Conservation (phyloP, 2,329 filamentous ascomycete species). For the Acephala macrosclerotiorum region DNA sequence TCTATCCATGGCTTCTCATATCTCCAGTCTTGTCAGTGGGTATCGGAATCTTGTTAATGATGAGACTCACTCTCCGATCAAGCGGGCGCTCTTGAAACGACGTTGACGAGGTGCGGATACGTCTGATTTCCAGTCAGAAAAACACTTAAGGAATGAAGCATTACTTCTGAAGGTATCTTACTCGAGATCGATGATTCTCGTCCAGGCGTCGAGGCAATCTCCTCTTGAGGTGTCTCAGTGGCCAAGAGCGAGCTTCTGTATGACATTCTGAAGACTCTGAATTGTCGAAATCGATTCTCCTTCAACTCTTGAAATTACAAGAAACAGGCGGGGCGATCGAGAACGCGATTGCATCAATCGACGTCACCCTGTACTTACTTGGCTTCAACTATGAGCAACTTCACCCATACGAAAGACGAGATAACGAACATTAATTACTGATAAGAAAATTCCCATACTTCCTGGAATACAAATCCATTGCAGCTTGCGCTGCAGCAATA, state of each 20-base stretch:
- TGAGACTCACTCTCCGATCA: conserved; percentile 21
- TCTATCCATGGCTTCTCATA: conserved; percentile 30
- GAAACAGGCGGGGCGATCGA: background rate
- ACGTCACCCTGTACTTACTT: background rate
- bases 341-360: background rate
- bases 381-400: conserved; percentile 3
- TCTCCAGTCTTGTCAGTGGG: conserved; percentile 12
- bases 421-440: background rate
- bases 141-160: background rate
- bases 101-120: conserved; percentile 11
- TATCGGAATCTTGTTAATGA: background rate
- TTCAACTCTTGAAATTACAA: background rate
- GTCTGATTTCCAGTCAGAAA: conserved; percentile 1
- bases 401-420: background rate
- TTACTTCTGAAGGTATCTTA: background rate
- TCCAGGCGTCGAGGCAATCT: background rate
- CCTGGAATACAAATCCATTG: background rate
- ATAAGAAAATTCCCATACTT: conserved; percentile 4
- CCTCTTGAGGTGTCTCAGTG: conserved; percentile 9
- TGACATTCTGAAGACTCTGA: conserved; percentile 11
- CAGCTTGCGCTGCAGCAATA: background rate
- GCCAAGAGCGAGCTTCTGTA: conserved; percentile 16
- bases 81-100: conserved; percentile 23
- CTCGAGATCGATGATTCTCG: conserved; percentile 9
- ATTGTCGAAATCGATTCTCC: background rate